These are phyloP conservation scores for Podospora bellae-mahoneyi DNA, from an alignment of 495 filamentous ascomycete species.

Conservation along the genomic window DNA sequence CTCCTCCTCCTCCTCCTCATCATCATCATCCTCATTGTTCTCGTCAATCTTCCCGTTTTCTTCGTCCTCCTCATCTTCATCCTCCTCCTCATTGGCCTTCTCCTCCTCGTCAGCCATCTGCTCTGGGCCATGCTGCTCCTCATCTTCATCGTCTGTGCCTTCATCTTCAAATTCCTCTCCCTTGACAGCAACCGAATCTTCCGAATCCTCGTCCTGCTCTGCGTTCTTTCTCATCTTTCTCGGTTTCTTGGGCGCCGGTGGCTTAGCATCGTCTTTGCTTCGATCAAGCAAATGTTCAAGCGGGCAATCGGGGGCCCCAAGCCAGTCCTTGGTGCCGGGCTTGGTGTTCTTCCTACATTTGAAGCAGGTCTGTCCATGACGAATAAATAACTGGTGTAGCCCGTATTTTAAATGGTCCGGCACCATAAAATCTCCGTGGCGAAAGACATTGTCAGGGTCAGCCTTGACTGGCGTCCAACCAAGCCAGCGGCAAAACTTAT, in stretches of 20 bases:
- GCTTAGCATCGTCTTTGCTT: conserved; percentile 20
- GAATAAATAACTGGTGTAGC: conserved; percentile 82
- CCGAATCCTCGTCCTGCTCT: conserved; percentile 1
- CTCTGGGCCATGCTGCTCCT: neutral
- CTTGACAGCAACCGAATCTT: neutral
- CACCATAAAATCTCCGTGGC: conserved; percentile 75
- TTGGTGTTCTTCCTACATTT: conserved; percentile 64
- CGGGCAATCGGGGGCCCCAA: conserved; percentile 38
- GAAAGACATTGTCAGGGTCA: conserved; percentile 67
- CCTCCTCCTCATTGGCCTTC: neutral
- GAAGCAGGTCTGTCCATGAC: conserved; percentile 77
- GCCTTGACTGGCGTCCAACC: conserved; percentile 71
- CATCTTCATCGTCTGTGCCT: neutral
- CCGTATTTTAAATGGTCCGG: conserved; percentile 86
- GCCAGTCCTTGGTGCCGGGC: conserved; percentile 46
- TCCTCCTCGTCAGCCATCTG: neutral
- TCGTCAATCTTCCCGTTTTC: neutral
- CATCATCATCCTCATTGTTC: neutral
- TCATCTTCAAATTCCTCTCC: neutral
- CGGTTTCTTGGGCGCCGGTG: conserved; percentile 3
- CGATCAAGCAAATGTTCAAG: conserved; percentile 47
- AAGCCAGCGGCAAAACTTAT: conserved; percentile 77
- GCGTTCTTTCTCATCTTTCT: conserved; percentile 8
- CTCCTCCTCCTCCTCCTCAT: neutral
- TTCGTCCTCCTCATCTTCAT: neutral